phyloP scores from a whole-genome alignment of 2,329 filamentous ascomycete species.

The Colletotrichum cuscutae region DNA sequence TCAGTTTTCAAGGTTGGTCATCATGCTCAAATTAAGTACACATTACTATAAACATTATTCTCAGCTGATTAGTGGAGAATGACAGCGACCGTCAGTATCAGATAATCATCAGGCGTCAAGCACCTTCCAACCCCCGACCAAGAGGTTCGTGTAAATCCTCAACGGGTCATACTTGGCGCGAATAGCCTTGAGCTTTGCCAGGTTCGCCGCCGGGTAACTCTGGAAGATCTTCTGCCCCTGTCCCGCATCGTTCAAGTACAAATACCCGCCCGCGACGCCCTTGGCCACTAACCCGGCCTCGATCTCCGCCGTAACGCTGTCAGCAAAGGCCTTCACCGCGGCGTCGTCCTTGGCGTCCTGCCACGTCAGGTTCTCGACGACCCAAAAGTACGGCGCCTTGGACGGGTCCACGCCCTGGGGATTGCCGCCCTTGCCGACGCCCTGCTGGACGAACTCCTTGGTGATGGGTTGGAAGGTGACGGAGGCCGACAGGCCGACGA shows the following conservation, averaged over 20 bases:
- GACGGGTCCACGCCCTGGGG: slow-evolving; percentile 34
- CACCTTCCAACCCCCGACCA: slow-evolving; percentile 32
- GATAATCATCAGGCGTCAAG: background rate
- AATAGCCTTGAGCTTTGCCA: slow-evolving; percentile 23
- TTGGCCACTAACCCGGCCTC: slow-evolving; percentile 17
- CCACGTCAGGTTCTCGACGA: slow-evolving; percentile 35
- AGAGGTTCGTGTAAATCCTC: slow-evolving; percentile 19
- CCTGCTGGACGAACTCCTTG: slow-evolving; percentile 29
- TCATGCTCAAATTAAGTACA: background rate
- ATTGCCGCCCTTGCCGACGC: slow-evolving; percentile 27
- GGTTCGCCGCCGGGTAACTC: slow-evolving; percentile 30
- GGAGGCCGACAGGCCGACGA: slow-evolving; percentile 27
- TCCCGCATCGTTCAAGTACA: slow-evolving; percentile 57
- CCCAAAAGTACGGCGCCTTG: slow-evolving; percentile 35
- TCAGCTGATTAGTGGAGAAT: background rate
- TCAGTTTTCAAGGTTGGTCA: background rate
- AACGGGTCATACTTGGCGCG: slow-evolving; percentile 34
- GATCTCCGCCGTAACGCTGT: slow-evolving; percentile 15
- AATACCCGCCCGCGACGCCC: slow-evolving; percentile 31
- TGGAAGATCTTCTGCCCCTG: slow-evolving; percentile 45
- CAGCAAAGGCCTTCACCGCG: background rate
- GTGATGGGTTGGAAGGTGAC: slow-evolving; percentile 36
- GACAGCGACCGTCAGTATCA: background rate
- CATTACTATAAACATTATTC: background rate
- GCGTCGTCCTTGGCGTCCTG: slow-evolving; percentile 23